Percentiles rank a stretch among this genome's conserved stretches.
Conservation (phyloP, 345 rosid genomes). For the Pseudoturritis turrita region DNA sequence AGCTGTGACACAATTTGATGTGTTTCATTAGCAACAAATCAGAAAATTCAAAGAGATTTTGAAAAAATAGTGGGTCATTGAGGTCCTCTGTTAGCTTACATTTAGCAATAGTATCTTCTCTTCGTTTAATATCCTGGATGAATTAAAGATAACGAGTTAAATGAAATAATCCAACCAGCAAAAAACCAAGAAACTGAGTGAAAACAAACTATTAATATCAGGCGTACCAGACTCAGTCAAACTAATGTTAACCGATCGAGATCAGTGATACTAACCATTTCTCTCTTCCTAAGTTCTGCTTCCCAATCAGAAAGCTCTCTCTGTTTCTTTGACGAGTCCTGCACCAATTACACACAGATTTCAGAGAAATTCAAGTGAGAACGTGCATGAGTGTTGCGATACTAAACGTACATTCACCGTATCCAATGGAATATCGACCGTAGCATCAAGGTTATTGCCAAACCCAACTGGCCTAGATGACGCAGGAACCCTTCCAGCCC, state of each 20-base stretch:
- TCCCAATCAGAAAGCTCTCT: slow-evolving; percentile 82
- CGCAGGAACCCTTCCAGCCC: slow-evolving; percentile 34
- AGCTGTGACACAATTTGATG: slow-evolving; percentile 44
- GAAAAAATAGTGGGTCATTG: neutral
- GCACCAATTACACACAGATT: neutral
- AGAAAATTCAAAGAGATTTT: neutral
- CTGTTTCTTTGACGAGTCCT: slow-evolving; percentile 66
- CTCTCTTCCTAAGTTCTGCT: slow-evolving; percentile 73
- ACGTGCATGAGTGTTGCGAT: neutral
- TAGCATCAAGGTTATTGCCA: slow-evolving; percentile 63
- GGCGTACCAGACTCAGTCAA: neutral
- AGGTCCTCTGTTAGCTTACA: slow-evolving; percentile 34
- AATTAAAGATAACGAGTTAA: neutral
- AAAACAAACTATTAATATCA: neutral
- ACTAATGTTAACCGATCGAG: neutral
- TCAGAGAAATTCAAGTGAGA: neutral
- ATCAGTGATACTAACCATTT: slow-evolving; percentile 39
- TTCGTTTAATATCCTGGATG: slow-evolving; percentile 64
- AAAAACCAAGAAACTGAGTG: neutral
- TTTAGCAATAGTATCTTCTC: slow-evolving; percentile 67
- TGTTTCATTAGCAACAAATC: neutral
- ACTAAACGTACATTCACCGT: slow-evolving; percentile 50
- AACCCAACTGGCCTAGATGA: slow-evolving; percentile 53
- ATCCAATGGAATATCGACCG: slow-evolving; percentile 80
- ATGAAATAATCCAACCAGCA: neutral